Base-by-base conservation (phyloP, 768 basidiomycete genomes). In the Hericium coralloides region DNA sequence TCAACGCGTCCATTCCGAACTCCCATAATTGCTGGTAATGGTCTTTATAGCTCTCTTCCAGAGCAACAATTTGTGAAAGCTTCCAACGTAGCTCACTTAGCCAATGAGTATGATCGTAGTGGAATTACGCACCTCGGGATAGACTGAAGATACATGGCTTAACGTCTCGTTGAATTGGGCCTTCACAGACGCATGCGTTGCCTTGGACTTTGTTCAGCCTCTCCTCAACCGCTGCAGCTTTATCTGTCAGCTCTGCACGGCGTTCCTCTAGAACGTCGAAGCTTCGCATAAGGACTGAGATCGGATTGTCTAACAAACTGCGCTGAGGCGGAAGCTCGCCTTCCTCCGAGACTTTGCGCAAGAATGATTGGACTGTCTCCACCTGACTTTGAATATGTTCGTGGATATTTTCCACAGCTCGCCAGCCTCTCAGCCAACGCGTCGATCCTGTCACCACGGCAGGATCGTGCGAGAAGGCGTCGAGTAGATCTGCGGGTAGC, bases 1-100 rank as follows among this genome's bases (percentile, higher is more conserved):
- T 89, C 55, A 90, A 73, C 0, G 82, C 83, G 57, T 89, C 85
- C 79, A 89, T 84, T 17, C 84, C 89, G 55, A 90, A 73, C 59
- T 89, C 88, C 87, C 87, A 91, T 53, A 91, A 68, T 60, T 88
- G 85, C 62, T 90, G 86, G 60, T 88, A 90, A 57, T 84, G 84
- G 64, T 89, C 85, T 63, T 79, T 81, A 69, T 89, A 89, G 64
- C 82, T 87, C 69, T 90, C 88, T 65, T 90, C 87, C 38, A 90
- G 64, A 3, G 78, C 85, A 10, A 84, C 76, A 41, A 89, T 83
- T 48, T 79, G 75, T 2, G 87, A 88, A 20, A 90, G 74, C 88
- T 90, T 31, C 53, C 2, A 52, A 57, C 38, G 22, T 50, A 43
- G 47, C 17, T 53, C 55, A 22, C 22, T 60, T 53, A 56, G 41